Base-by-base conservation (phyloP, 176 grass and related monocot genomes). In the Phyllostachys edulis region DNA sequence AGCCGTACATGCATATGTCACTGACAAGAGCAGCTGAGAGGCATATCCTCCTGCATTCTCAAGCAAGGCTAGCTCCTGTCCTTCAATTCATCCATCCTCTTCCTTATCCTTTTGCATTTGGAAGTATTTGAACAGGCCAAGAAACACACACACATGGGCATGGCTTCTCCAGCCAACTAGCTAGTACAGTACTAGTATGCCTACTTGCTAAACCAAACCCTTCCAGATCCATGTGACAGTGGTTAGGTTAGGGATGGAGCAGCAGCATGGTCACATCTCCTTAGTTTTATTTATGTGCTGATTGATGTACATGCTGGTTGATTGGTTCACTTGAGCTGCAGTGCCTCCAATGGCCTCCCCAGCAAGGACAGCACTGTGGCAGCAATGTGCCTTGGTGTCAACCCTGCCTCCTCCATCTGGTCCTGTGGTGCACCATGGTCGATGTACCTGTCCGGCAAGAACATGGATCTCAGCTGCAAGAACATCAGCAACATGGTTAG, bases 391-490 rank as follows among this genome's bases (percentile, higher is more conserved):
- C 87, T 61, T 3, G 96, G 88, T 10, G 93, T 92, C 5, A 99
- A 81, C n/a, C 93, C 96, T 4, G 96, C 96, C 75, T 83, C 89
- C 77, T 99, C 96, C 7, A 88, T 90, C 85, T 99, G 96, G 79
- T 99, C 93, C 49, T 85, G 68, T 4, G 85, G 89, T 0, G 96
- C 89, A 27, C 96, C 96, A 9, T 99, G 96, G 76, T 96, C 93
- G 27, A 99, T 96, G 88, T 99, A 99, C 14, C 91, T 36, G 80
- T 99, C 91, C 0, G 96, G 96, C 34, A 99, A 55, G 82, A 99
- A 94, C 86, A 99, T 92, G 38, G 93, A 99, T 47, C 96, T 87
- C 88, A 94, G 70, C 96, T 99, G 96, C 90, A 90, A 45, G 1
- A 46, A 65, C 27, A 59, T 47, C 1, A 40, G 27, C 18, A 78